Conservation (phyloP, 2,329 filamentous ascomycete species). For the Fusarium marasasianum region DNA sequence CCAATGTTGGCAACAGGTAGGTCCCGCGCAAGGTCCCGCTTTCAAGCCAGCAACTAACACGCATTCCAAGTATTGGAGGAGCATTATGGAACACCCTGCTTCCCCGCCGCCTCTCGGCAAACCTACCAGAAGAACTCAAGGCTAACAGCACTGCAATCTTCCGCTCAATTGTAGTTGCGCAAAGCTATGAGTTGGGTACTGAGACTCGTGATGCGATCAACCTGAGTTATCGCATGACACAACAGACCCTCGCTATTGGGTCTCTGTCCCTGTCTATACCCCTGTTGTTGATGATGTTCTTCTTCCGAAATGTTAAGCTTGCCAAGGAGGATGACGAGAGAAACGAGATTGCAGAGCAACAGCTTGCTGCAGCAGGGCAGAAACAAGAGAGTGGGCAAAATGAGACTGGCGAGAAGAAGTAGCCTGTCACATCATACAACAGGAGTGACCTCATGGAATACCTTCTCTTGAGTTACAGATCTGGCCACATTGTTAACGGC, state of each 20-base stretch:
- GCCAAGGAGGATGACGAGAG: constrained; percentile 5
- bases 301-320: constrained; percentile 28
- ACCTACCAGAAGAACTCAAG: constrained; percentile 30
- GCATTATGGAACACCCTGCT: constrained; percentile 47
- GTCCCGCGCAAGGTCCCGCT: background rate
- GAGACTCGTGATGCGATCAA: constrained; percentile 25
- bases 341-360: background rate
- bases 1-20: constrained; percentile 43
- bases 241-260: constrained; percentile 31
- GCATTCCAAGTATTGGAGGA: constrained; percentile 42
- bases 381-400: background rate
- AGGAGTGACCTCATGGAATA: background rate
- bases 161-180: constrained; percentile 38
- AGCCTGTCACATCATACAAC: background rate
- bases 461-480: background rate
- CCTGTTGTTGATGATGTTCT: constrained; percentile 27
- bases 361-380: background rate
- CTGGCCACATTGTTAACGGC: background rate
- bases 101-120: constrained; percentile 28
- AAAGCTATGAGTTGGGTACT: constrained; percentile 12
- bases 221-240: constrained; percentile 25
- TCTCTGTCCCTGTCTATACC: constrained; percentile 21
- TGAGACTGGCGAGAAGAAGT: background rate
- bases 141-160: constrained; percentile 33
- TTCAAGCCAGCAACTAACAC: background rate